Base-by-base conservation (phyloP, 1,284 basidiomycete species). In the Xanthoconium separans region DNA sequence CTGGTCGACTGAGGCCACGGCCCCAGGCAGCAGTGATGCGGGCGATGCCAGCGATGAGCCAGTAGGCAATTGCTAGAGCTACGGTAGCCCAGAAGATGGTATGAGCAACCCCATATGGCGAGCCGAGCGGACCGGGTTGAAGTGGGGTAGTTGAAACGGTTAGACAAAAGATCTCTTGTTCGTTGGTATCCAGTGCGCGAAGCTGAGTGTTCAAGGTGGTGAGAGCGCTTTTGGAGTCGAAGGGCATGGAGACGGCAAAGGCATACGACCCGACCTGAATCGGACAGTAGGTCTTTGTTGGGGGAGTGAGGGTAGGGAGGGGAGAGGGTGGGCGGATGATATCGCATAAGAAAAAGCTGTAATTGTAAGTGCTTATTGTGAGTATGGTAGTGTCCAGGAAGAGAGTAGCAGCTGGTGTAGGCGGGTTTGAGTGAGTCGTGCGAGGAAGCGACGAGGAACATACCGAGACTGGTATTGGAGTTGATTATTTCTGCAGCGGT, bases 21-120 rank as follows among this genome's bases (percentile, higher is more conserved):
- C 81, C 81, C 90, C 89, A 92, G 0, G 94, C 92, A 11, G 93
- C 91, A 12, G 85, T 80, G 31, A 95, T 77, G 36, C 95, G 82
- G 3, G 92, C 94, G 15, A 87, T 70, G 45, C 90, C 89, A 18
- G 89, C 85, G 8, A 93, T 74, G 13, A 89, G 59, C 85, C 92
- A 95, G 70, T 93, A 98, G 5, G 81, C 84, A 43, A 89, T 82
- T 9, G 89, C 83, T 27, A 97, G 76, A 1, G 78, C 83, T 22
- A 95, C 83, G 11, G 89, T 91, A 22, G 81, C 72, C 90, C 92
- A 98, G 55, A 96, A 85, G 57, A 98, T 84, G 57, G 89, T 78
- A 16, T 72, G 70, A 55, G 92, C 95, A 47, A 80, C 79, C 60
- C 93, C 95, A 60, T 90, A 91, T 3, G 82, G 79, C 2, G 75